Conservation (phyloP, 2,329 filamentous ascomycete genomes). For the Cadophora luteo-olivacea region DNA sequence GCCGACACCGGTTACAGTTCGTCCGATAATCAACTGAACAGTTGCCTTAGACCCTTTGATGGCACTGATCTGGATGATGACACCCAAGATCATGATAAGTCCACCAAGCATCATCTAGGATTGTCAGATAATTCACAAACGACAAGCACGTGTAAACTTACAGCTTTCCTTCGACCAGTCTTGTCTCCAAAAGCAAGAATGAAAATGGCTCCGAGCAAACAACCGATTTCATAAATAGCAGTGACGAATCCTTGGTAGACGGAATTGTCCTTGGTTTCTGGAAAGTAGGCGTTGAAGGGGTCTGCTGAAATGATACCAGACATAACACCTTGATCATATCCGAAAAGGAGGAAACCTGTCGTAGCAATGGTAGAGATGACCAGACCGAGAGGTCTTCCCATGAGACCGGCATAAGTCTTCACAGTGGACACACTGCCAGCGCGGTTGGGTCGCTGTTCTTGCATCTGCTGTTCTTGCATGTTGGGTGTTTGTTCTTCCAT, state of each 20-base stretch:
- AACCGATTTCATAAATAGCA: constrained; percentile 62
- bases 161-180: constrained; percentile 62
- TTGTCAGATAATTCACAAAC: constrained; percentile 46
- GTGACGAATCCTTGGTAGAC: constrained; percentile 56
- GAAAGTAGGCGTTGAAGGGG: constrained; percentile 86
- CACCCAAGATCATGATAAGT: constrained; percentile 64
- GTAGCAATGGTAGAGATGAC: constrained; percentile 75
- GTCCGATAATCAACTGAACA: constrained; percentile 61
- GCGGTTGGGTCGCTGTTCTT: constrained; percentile 19
- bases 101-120: constrained; percentile 59
- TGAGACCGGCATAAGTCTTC: constrained; percentile 65
- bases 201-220: constrained; percentile 58
- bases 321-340: constrained; percentile 91
- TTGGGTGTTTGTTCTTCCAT: constrained; percentile 14
- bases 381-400: constrained; percentile 69
- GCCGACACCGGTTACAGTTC: constrained; percentile 57
- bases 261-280: constrained; percentile 59
- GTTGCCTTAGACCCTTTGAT: constrained; percentile 48
- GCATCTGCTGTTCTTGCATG: neutral
- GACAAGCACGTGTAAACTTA: constrained; percentile 48
- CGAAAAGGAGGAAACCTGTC: constrained; percentile 84
- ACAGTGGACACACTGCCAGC: constrained; percentile 29
- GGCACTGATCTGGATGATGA: constrained; percentile 50
- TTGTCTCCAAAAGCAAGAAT: constrained; percentile 58
- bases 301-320: constrained; percentile 70